Evolutionary conservation across 116 monocot species (phyloP), one percentile per base, ranked within the genome.

Genomic region (Posidonia oceanica): DNA sequence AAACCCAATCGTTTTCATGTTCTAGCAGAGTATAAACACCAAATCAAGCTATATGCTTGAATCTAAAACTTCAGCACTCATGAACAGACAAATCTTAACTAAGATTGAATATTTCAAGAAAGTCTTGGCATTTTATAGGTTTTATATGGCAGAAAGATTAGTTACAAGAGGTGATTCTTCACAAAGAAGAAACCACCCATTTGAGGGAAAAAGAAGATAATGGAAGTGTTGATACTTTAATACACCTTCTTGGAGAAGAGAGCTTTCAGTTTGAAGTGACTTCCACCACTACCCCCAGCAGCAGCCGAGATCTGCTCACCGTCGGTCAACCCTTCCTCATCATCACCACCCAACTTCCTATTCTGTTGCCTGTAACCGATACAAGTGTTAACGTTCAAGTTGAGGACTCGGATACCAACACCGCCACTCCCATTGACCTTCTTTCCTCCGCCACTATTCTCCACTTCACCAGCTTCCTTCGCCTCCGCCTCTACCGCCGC

Each of bases 171-270:
- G 48, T 29, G 29, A 29, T 29, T 29, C 1, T 29, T 29, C 29
- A 29, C 29, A 29, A 29, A 29, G 29, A 29, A 29, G 29, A 29
- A 29, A 29, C 29, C 29, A 29, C 29, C 29, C 29, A 29, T 29
- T 29, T 1, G 29, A 48, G 48, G 7, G 48, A 10, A 44, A 44
- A 48, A 29, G 29, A 29, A 29, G 29, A 29, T 0, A 29, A 29
- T 29, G 29, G 29, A 29, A 29, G 29, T 1, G 29, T 29, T 29
- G 29, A 29, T 29, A 48, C 48, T 67, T 85, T 61, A 85, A 69
- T 79, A 77, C 21, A 82, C 87, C 73, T 86, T 86, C 80, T 87
- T 87, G 23, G 81, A 74, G 78, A 87, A 83, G 70, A 87, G 54
- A 21, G 76, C 54, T 61, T 68, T 75, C 2, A 87, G 62, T 16